These are phyloP conservation scores for Phytophthora quininea DNA, from an alignment of 352 stramenopile genomes.

Conservation along the genomic window DNA sequence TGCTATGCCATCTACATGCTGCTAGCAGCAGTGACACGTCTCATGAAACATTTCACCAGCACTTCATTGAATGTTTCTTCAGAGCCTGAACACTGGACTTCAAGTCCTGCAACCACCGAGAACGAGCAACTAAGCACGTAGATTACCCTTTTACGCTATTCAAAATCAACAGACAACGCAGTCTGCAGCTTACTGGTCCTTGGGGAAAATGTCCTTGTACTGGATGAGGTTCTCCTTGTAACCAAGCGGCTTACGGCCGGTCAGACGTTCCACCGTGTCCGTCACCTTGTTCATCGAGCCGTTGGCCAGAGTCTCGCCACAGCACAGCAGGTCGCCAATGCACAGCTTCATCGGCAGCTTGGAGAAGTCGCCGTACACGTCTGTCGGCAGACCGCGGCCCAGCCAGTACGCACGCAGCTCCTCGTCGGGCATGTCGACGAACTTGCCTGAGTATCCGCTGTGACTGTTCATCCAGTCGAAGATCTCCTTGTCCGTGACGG, in stretches of 20 bases:
- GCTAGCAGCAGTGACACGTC: neutral
- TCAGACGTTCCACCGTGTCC: constrained; percentile 17
- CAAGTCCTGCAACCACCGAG: neutral
- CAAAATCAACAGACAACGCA: constrained; percentile 5
- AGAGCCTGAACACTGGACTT: neutral
- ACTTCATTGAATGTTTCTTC: too few relatives aligned
- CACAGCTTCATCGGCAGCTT: constrained; percentile 30
- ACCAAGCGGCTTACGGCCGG: constrained; percentile 18
- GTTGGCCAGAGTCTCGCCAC: constrained; percentile 22
- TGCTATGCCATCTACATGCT: neutral
- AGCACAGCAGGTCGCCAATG: constrained; percentile 31
- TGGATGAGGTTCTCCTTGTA: constrained; percentile 21
- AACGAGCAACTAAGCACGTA: constrained; percentile 9
- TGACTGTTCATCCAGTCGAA: constrained; percentile 7
- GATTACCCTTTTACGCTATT: constrained; percentile 13
- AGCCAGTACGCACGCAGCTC: constrained; percentile 18
- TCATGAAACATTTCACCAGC: neutral
- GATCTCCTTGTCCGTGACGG: constrained; percentile 2
- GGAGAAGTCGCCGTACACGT: constrained; percentile 26
- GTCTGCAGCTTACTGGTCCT: constrained; percentile 9
- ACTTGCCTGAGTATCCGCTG: constrained; percentile 2
- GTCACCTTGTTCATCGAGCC: constrained; percentile 25
- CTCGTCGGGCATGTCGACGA: constrained; percentile 8
- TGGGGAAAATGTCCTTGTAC: constrained; percentile 26
- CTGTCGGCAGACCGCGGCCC: constrained; percentile 12